These are phyloP conservation scores for Claviceps humidiphila DNA, from an alignment of 2,329 filamentous ascomycete genomes.

Conservation along the genomic window DNA sequence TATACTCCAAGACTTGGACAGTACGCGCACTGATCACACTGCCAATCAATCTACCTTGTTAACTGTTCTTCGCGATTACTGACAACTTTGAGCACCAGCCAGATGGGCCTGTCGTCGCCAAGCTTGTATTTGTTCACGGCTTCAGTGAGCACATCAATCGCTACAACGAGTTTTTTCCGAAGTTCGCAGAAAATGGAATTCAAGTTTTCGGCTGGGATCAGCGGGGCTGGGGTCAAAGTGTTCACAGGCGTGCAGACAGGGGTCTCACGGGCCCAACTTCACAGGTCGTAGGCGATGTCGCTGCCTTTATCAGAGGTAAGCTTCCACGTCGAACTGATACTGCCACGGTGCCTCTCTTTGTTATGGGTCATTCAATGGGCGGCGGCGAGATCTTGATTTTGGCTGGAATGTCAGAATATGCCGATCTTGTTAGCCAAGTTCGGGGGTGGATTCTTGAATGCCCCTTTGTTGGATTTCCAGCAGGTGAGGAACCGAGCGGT, in stretches of 20 bases:
- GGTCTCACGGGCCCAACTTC: conserved; percentile 64
- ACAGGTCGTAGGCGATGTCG: conserved; percentile 64
- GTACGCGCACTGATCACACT: conserved; percentile 24
- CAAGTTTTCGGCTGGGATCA: conserved; percentile 72
- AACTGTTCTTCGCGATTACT: neutral
- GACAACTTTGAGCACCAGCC: conserved; percentile 28
- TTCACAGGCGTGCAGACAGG: conserved; percentile 43
- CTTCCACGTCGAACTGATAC: conserved; percentile 28
- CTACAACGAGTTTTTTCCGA: conserved; percentile 62
- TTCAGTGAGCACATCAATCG: conserved; percentile 76
- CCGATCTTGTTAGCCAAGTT: conserved; percentile 44
- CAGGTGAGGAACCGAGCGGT: conserved; percentile 47
- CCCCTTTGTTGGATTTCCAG: conserved; percentile 66
- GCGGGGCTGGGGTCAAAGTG: conserved; percentile 74
- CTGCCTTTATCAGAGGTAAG: conserved; percentile 54
- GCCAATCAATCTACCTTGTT: neutral
- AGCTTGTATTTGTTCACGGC: conserved; percentile 73
- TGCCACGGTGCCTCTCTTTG: conserved; percentile 49
- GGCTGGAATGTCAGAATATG: conserved; percentile 35
- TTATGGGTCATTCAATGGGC: conserved; percentile 88
- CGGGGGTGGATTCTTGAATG: conserved; percentile 62
- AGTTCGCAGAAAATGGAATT: conserved; percentile 57
- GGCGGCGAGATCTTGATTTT: conserved; percentile 62
- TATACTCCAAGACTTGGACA: conserved; percentile 47
- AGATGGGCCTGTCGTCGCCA: conserved; percentile 46